These are phyloP conservation scores for Crassisporium funariophilum DNA, from an alignment of 768 basidiomycete genomes.

Conservation along the genomic window DNA sequence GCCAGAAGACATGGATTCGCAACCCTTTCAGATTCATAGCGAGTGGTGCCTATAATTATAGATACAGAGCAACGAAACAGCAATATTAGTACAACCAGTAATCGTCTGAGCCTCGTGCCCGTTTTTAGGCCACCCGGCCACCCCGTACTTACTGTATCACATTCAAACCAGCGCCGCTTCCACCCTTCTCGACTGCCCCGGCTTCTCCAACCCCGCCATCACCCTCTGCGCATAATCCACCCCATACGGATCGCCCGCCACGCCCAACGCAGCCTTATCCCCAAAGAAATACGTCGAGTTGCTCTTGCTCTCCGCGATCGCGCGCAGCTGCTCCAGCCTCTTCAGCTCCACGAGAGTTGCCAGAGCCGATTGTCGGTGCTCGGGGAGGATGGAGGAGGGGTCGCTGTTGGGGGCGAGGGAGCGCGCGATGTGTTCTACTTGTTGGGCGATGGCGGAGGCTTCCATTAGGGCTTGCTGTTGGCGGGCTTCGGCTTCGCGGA, in stretches of 20 bases:
- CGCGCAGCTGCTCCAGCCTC: slow-evolving; percentile 53
- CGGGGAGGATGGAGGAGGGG: slow-evolving; percentile 28
- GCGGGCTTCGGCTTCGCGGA: slow-evolving; percentile 53
- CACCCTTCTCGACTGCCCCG: background rate
- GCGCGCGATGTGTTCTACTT: slow-evolving; percentile 47
- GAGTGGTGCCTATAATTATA: too few species aligned
- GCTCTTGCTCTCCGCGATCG: slow-evolving; percentile 49
- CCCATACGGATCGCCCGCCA: slow-evolving; percentile 41
- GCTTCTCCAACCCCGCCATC: slow-evolving; percentile 30
- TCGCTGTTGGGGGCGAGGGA: slow-evolving; percentile 36
- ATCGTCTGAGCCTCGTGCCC: too few species aligned
- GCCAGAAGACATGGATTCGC: too few species aligned
- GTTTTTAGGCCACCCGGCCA: too few species aligned
- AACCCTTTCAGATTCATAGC: too few species aligned
- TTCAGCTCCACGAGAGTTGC: slow-evolving; percentile 47
- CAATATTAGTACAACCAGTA: too few species aligned
- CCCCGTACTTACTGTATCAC: too few species aligned
- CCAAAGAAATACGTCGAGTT: slow-evolving; percentile 64
- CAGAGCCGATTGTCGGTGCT: slow-evolving; percentile 42
- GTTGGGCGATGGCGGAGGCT: slow-evolving; percentile 48
- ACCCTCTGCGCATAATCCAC: slow-evolving; percentile 52
- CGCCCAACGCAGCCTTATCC: slow-evolving; percentile 38
- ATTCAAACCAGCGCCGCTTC: slow-evolving; percentile 1
- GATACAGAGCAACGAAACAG: too few species aligned
- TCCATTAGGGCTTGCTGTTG: slow-evolving; percentile 48